Percentiles rank a stretch among this genome's conserved stretches.
Conservation (phyloP, 2,329 filamentous ascomycete species). For the Clonostachys rosea region DNA sequence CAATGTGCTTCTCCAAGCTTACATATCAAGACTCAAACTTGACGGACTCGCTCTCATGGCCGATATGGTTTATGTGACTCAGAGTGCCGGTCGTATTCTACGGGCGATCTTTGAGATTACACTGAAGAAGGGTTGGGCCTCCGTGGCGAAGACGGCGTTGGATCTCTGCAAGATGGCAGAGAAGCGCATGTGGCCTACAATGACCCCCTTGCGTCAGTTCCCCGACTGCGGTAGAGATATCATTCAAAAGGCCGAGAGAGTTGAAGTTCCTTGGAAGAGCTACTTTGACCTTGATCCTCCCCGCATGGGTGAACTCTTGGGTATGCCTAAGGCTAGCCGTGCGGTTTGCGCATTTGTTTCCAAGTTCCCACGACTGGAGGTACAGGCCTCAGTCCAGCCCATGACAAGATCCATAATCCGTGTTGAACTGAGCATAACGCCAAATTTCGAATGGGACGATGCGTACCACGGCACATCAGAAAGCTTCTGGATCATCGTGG, state of each 20-base stretch:
- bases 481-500: slow-evolving; percentile 94
- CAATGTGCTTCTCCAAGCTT: slow-evolving; percentile 94
- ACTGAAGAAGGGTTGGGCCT: slow-evolving; percentile 94
- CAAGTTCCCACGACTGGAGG: slow-evolving; percentile 89
- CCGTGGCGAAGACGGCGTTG: slow-evolving; percentile 85
- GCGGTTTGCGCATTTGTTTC: slow-evolving; percentile 81
- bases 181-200: slow-evolving; percentile 99
- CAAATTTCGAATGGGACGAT: slow-evolving; percentile 95
- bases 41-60: slow-evolving; percentile 96
- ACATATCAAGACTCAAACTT: slow-evolving; percentile 89
- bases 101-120: slow-evolving; percentile 95
- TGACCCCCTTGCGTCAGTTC: slow-evolving; percentile 94
- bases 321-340: slow-evolving; percentile 82
- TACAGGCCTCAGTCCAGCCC: slow-evolving; percentile 91
- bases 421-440: slow-evolving; percentile 84
- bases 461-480: slow-evolving; percentile 82
- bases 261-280: slow-evolving; percentile 87
- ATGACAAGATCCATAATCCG: slow-evolving; percentile 91
- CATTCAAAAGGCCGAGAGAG: slow-evolving; percentile 86
- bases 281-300: slow-evolving; percentile 97
- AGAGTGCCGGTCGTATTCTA: slow-evolving; percentile 93
- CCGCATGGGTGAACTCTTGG: slow-evolving; percentile 90
- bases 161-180: slow-evolving; percentile 99
- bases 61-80: slow-evolving; percentile 97
- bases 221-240: slow-evolving; percentile 77